Base-by-base conservation (phyloP, 108 stramenopile genomes). In the Cyclostephanos invisitatus region DNA sequence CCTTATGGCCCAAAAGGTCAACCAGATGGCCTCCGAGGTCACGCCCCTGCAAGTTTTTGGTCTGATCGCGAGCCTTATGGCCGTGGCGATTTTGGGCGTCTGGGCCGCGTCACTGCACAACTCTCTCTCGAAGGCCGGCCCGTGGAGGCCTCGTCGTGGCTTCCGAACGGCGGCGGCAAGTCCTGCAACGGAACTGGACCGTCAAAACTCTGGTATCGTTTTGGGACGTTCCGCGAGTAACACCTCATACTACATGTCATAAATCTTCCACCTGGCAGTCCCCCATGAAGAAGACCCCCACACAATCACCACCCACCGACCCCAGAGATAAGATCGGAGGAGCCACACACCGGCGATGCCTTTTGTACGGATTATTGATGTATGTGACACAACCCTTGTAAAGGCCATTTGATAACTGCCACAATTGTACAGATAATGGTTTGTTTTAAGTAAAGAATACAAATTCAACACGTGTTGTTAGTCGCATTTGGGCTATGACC, bases 121-220 rank as follows among this genome's bases (percentile, higher is more conserved):
- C 27, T 51, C 72, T 27, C 29, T 74, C 8, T 28, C 53, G 47
- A 68, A 62, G 60, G 74, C 54, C 10, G 70, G 59, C 3, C 77
- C 67, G 0, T 82, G 81, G 81, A 78, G 62, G 27, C 81, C 81
- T 27, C 54, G 64, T 61, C 60, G 60, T 44, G 37, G 60, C 42
- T n/a, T 36, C n/a, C 36, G 21, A 6, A 2, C 21, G 17, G 20
- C 21, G 17, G 20, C 37, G 18, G 35, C 38, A 21, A 37, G 21
- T 21, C 21, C 35, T 42, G 53, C 9, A 2, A 12, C 25, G 7
- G 53, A 25, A 9, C n/a, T 61, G 35, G 36, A 42, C 37, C 60
- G 60, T 36, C 35, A 61, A 15, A 61, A 36, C 36, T 61, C 60
- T 44, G 60, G 60, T 0, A 42, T 61, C 36, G 60, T 61, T 37